Evolutionary conservation across 257 asterid species (phyloP), one percentile per base, ranked within the genome.

Genomic region (Agastache rugosa): DNA sequence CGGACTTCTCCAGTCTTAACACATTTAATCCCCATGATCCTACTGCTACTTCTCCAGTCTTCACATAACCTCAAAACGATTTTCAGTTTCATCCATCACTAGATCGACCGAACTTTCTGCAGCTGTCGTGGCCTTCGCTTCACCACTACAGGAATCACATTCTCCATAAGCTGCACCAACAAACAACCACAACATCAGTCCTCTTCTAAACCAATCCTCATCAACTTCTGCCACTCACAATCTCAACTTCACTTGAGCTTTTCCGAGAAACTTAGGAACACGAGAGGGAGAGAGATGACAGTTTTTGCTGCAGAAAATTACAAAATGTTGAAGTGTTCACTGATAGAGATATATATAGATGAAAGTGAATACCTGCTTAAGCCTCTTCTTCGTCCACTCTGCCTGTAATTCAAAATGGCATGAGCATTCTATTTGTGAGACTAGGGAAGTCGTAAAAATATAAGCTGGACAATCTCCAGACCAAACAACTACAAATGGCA

Each of bases 101-200:
- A 55, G 83, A 81, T 75, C 59, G 98, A 91, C 47, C 77, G 81
- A 75, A 84, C 83, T 77, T 80, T 89, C 42, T 86, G 85, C 63
- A 91, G 83, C 53, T 84, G 84, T 11, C 84, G 69, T 6, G 91
- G 93, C 78, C 71, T 88, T 76, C 84, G 88, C 83, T 81, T 89
- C 85, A 89, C 96, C 76, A 77, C 86, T 60, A 91, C 85, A 27
- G 98, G 96, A 71, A 93, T 88, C 75, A 93, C 88, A 41, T 88
- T 88, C 87, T 89, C 92, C 87, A 87, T 85, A 54, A 93, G 87
- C 98, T 93, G 89, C 80, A 80, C 7, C 35, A 71, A 63, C 20
- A 55, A 45, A 64, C 41, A 68, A 53, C 47, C 34, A 64, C 37
- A 12, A 17, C 34, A 9, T 63, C 51, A 63, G 11, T 63, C 10